Conservation (phyloP, 2,329 filamentous ascomycete genomes). For the Fusarium buxicola region DNA sequence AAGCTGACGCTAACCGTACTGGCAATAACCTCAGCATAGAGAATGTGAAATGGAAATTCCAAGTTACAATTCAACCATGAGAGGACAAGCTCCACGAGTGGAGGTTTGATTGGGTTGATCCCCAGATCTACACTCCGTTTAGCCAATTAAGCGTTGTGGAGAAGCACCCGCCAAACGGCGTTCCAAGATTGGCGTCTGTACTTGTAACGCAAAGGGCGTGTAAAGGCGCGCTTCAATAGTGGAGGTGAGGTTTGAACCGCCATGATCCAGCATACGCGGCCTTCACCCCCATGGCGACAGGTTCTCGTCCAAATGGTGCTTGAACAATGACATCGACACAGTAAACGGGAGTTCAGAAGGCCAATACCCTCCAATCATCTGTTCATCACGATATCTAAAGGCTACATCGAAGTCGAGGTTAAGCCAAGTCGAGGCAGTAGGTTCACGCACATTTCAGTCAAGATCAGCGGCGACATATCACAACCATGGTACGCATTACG, state of each 20-base stretch:
- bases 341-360: background rate
- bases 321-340: background rate
- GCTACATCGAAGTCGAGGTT: background rate
- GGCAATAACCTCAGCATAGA: background rate
- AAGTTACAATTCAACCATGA: background rate
- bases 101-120: background rate
- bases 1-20: too few species aligned
- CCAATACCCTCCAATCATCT: background rate
- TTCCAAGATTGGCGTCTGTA: background rate
- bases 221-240: background rate
- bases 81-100: background rate
- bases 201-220: background rate
- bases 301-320: background rate
- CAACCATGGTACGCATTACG: slow-evolving; percentile 66
- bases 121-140: background rate
- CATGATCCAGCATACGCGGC: background rate
- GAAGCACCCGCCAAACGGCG: background rate
- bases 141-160: background rate
- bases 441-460: background rate
- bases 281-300: background rate
- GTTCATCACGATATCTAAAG: slow-evolving; percentile 1
- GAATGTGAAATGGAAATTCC: too few species aligned
- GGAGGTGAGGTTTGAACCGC: background rate
- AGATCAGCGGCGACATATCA: background rate
- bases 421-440: background rate